Evolutionary conservation across 805 yeast genomes (phyloP).

Genomic region (Saccharomycopsis selenospora): DNA sequence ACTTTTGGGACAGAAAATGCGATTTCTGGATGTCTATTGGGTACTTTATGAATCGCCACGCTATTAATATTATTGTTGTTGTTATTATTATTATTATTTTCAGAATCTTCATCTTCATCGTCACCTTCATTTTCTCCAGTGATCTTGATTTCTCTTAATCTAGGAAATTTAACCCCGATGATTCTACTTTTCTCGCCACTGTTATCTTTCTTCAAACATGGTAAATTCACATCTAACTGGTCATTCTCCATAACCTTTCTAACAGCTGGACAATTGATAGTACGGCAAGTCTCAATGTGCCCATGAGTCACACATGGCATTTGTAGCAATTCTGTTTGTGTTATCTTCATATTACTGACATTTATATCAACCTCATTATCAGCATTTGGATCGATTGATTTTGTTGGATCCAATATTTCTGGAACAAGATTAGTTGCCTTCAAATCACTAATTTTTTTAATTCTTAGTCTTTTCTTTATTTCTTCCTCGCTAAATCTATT

Average conservation of each 20-base stretch:
- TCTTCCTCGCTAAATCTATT: too few relatives aligned
- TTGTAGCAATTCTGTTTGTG: conserved; percentile 12
- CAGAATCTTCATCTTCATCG: background rate
- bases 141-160: background rate
- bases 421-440: background rate
- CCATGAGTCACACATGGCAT: conserved; percentile 16
- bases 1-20: too few relatives aligned
- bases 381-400: background rate
- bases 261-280: conserved; percentile 2
- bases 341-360: background rate
- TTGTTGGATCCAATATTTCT: conserved; percentile 18
- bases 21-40: conserved; percentile 1
- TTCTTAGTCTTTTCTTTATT: background rate
- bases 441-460: background rate
- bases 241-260: background rate
- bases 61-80: background rate
- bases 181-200: background rate
- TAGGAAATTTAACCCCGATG: background rate
- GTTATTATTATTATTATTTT: background rate
- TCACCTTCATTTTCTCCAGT: background rate
- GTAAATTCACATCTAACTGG: background rate
- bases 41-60: conserved; percentile 4
- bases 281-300: background rate
- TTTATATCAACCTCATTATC: background rate
- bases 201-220: background rate